Evolutionary conservation across 192 early-diverging fungal genomes (phyloP).

Genomic region (Umbelopsis sp.): DNA sequence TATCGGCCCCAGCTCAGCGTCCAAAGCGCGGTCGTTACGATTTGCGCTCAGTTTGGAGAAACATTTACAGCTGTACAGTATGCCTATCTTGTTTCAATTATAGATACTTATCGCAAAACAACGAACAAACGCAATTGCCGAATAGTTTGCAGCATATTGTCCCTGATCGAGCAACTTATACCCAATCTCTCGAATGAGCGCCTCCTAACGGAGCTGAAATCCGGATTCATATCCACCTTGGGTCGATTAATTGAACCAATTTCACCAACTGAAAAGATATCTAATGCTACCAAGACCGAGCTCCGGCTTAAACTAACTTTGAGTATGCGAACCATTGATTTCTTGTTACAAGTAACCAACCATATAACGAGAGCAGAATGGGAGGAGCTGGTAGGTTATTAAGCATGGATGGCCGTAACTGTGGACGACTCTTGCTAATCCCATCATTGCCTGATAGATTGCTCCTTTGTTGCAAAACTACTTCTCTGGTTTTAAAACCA

Average conservation of each 20-base stretch:
- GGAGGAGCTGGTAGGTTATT: constrained; percentile 36
- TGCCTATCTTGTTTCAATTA: constrained; percentile 50
- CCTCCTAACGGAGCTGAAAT: constrained; percentile 43
- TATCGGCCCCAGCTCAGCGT: constrained; percentile 38
- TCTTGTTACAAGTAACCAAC: constrained; percentile 27
- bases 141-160: constrained; percentile 35
- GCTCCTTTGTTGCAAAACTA: constrained; percentile 60
- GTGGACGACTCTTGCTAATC: neutral
- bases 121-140: constrained; percentile 37
- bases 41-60: constrained; percentile 57
- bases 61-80: constrained; percentile 61
- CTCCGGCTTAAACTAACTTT: constrained; percentile 28
- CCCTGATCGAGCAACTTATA: constrained; percentile 36
- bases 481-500: constrained; percentile 54
- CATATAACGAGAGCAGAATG: constrained; percentile 35
- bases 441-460: constrained; percentile 40
- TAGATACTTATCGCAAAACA: constrained; percentile 36
- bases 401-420: neutral
- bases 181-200: constrained; percentile 36
- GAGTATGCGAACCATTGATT: constrained; percentile 44
- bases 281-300: neutral
- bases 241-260: constrained; percentile 42
- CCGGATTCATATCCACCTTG: constrained; percentile 43
- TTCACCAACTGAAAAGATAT: constrained; percentile 5
- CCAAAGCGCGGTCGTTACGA: constrained; percentile 44